Evolutionary conservation across 768 basidiomycete species (phyloP), one percentile per base, ranked within the genome.

Genomic region (Lyophyllum semitale): DNA sequence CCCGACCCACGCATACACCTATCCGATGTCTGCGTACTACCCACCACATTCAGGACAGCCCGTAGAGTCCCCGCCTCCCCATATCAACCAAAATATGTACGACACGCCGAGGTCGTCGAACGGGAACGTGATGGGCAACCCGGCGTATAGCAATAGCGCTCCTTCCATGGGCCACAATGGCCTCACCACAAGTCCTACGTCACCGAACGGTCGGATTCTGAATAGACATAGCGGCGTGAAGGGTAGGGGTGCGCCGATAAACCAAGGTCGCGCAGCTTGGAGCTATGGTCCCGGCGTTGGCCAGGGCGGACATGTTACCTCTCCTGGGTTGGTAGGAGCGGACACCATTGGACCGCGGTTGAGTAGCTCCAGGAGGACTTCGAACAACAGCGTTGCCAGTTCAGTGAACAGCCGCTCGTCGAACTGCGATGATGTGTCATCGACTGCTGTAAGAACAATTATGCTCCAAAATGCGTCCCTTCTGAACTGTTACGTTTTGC

Each of bases 341-440:
- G 85, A 87, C 50, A 68, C 78, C 3, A 77, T 88, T 37, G 89
- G 89, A 5, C 89, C 89, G 15, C 78, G 89, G 43, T 71, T 91
- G 55, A 87, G 72, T 54, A 72, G 75, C 33, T 73, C 76, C 58
- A 76, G 84, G 62, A 77, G 85, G 65, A 77, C 78, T 23, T 81
- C 76, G 22, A 78, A 78, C 51, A 82, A 77, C 59, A 76, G 77
- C 59, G 73, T 64, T 42, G 69, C 75, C 32, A 84, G 77, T 58
- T 74, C 78, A 47, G 79, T 81, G 26, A 75, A 81, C 51, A 81
- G 85, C 60, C 83, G 87, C 35, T 78, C 80, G 22, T 73, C 77
- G 5, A 73, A 68, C 41, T 81, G 83, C 47, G 91, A 93, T 67
- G 91, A 93, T 59, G 84, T 83, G 30, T 84, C 87, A 9, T 91